phyloP scores from a whole-genome alignment of 2,329 filamentous ascomycete species.

The Colletotrichum destructivum region DNA sequence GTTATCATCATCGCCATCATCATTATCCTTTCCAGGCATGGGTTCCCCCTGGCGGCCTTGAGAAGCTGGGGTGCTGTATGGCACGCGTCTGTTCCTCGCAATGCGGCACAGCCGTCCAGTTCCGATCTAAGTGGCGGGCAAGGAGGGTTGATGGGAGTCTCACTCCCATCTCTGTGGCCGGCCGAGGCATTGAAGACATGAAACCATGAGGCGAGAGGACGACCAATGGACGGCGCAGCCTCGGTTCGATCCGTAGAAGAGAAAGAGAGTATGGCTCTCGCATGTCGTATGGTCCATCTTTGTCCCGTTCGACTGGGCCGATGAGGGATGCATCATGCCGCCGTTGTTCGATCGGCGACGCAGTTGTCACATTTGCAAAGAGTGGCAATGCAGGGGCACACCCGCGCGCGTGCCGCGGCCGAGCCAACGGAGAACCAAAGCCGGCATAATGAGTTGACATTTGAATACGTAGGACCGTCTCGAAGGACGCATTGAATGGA shows the following conservation, averaged over 20 bases:
- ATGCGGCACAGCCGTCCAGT: not conserved
- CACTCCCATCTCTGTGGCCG: not conserved
- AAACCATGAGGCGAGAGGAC: constrained; percentile 4
- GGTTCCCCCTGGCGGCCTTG: too few relatives aligned
- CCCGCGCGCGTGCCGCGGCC: not conserved
- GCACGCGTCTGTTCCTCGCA: not conserved
- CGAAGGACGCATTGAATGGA: not conserved
- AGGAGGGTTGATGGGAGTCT: not conserved
- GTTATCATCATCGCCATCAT: too few relatives aligned
- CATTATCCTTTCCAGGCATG: too few relatives aligned
- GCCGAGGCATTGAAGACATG: constrained; percentile 21
- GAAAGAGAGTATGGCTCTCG: not conserved
- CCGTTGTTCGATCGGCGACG: not conserved
- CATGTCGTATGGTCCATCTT: not conserved
- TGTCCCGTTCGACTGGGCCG: not conserved
- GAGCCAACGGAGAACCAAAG: not conserved
- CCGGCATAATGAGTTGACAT: not conserved
- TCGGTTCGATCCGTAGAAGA: not conserved
- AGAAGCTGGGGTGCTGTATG: not conserved
- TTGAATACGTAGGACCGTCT: not conserved
- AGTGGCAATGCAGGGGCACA: too few relatives aligned
- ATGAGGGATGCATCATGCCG: not conserved
- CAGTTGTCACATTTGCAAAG: not conserved
- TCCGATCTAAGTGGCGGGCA: not conserved
- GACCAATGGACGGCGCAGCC: not conserved